Evolutionary conservation across 2,329 filamentous ascomycete genomes (phyloP).

Genomic region (Colletotrichum nymphaeae): DNA sequence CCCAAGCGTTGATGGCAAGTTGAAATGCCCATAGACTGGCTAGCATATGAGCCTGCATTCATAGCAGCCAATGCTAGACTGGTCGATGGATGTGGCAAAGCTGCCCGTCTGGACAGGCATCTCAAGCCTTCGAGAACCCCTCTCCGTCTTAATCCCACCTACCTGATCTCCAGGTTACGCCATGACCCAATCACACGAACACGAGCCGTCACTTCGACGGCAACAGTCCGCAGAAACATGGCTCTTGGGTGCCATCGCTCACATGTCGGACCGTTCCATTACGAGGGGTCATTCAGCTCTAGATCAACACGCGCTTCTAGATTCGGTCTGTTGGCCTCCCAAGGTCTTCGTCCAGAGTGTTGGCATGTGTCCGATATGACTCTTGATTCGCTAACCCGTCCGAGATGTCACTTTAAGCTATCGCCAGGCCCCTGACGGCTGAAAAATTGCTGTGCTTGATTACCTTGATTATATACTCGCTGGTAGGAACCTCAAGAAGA

Average conservation of each 20-base stretch:
- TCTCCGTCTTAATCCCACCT: background rate
- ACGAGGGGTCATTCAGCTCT: conserved; percentile 3
- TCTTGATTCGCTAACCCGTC: conserved; percentile 22
- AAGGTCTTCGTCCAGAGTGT: background rate
- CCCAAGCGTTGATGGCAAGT: background rate
- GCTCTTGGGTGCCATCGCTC: conserved; percentile 30
- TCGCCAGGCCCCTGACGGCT: background rate
- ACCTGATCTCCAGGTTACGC: background rate
- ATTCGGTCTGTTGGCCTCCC: background rate
- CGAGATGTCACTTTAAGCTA: conserved; percentile 21
- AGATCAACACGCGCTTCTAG: background rate
- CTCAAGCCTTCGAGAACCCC: background rate
- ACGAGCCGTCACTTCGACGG: background rate
- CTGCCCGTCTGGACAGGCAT: conserved; percentile 16
- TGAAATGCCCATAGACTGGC: background rate
- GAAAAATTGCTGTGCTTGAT: background rate
- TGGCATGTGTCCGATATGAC: background rate
- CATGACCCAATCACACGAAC: conserved; percentile 20
- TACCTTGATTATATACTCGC: conserved; percentile 1
- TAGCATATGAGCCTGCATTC: background rate
- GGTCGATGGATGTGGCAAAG: conserved; percentile 2
- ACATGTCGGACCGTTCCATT: conserved; percentile 23
- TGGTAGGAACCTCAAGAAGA: background rate
- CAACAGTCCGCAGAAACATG: background rate
- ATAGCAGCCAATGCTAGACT: background rate